Base-by-base conservation (phyloP, 768 basidiomycete genomes). In the Mycena floridula region DNA sequence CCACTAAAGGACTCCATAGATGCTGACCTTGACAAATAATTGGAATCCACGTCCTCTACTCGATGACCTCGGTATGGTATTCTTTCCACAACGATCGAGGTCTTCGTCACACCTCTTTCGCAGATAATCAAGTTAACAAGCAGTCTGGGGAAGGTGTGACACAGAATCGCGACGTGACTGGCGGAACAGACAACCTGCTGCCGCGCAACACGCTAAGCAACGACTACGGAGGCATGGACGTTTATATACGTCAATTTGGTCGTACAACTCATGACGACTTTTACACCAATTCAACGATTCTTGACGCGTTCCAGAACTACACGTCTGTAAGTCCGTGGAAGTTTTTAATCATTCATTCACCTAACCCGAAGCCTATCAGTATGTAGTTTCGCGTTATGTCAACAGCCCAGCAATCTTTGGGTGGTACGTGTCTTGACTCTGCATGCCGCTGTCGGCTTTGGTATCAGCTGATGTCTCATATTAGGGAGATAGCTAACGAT, bases 211-310 rank as follows among this genome's bases (percentile, higher is more conserved):
- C 65, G 40, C 54, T 84, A 36, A 81, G 79, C 42, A 82, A 82
- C 50, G 76, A 81, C 52, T 85, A 76, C 42, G 82, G 82, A 74
- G 81, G 81, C 25, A 81, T 82, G 78, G 82, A 85, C 57, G 58
- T 68, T 13, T 85, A 84, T 55, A 76, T 84, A 42, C 72, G 76
- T 50, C 65, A 67, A 57, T 75, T 70, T 43, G 64, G 61, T 7
- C 58, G 54, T n/a, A 50, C 45, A 54, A 66, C 59, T 27, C 82
- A 85, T 55, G 81, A 81, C 46, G 67, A 76, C 39, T 85, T 85
- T 56, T 85, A 74, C 59, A 68, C 66, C 11, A 66, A 82, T 47
- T 56, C 68, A 37, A 69, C 64, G 11, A 60, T 82, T 24, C 61
- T 79, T 27, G 51, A 63, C 3, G 59, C 72, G 5, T 85, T 82